A percentile compares a stretch with the other conserved stretches of the same genome.
Conservation (phyloP, 169 alveolate species). For the Plasmodium gallinaceum region DNA sequence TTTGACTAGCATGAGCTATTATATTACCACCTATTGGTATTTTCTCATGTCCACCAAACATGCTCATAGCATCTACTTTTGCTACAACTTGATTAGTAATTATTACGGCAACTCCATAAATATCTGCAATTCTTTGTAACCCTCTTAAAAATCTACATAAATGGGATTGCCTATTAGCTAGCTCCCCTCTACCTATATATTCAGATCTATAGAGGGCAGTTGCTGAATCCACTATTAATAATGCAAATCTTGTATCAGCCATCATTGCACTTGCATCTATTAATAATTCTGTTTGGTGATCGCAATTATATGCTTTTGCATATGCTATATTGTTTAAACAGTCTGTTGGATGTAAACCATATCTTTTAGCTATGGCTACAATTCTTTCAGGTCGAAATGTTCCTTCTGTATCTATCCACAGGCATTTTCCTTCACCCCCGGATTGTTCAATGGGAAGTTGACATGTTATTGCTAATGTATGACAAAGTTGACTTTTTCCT, state of each 20-base stretch:
- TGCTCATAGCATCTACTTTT: slow-evolving; percentile 92
- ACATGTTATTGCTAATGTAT: slow-evolving; percentile 95
- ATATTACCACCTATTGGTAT: slow-evolving; percentile 98
- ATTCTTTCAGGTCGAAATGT: slow-evolving; percentile 99
- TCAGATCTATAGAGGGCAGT: slow-evolving; percentile 98
- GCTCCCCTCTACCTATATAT: slow-evolving; percentile 98
- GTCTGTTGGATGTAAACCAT: slow-evolving; percentile 95
- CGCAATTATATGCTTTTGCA: slow-evolving; percentile 98
- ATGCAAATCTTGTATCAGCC: slow-evolving; percentile 97
- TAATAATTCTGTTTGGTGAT: slow-evolving; percentile 96
- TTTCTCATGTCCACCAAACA: slow-evolving; percentile 88
- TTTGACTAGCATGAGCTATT: slow-evolving; percentile 99
- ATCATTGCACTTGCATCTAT: slow-evolving; percentile 97
- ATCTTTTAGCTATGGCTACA: slow-evolving; percentile 97
- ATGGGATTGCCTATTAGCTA: slow-evolving; percentile 98
- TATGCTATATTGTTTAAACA: slow-evolving; percentile 98
- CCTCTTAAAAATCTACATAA: slow-evolving; percentile 96
- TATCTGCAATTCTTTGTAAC: slow-evolving; percentile 97
- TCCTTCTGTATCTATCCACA: slow-evolving; percentile 99
- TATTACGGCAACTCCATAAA: slow-evolving; percentile 95
- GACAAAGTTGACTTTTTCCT: slow-evolving; percentile 99
- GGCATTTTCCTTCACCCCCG: slow-evolving; percentile 99
- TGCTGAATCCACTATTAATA: slow-evolving; percentile 97
- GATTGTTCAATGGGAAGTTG: slow-evolving; percentile 95
- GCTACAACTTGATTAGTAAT: slow-evolving; percentile 97